Evolutionary conservation across 1,284 basidiomycete species (phyloP), one percentile per base, ranked within the genome.

Genomic region (Ustilago trichophora): DNA sequence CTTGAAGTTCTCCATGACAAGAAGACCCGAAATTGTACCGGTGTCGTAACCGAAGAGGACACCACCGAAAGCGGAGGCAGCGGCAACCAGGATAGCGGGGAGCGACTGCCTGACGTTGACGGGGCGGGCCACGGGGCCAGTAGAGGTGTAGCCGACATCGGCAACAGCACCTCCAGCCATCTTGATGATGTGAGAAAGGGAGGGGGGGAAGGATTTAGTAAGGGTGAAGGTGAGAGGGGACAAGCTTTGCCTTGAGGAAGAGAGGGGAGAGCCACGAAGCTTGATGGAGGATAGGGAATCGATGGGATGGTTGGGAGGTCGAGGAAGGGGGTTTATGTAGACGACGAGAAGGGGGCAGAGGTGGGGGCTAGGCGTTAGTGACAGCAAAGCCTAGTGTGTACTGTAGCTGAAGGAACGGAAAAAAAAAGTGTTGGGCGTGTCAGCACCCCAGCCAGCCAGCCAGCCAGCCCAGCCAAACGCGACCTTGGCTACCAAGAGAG

Each of bases 41-140:
- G 72, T 69, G 64, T 70, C 67, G 37, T 67, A 67, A 55, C 70
- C 85, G 81, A 85, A 93, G 75, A 93, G 88, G 83, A 93, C 90
- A 85, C 91, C 91, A 81, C 88, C 91, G 79, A 93, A 92, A 51
- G 90, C 89, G 40, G 91, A 91, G 76, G 93, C 92, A 51, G 84
- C 83, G 66, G 85, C 84, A 78, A 85, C 77, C 38, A 56, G 45
- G 50, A 72, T 75, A 51, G 72, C 73, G 21, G 72, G 72, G n/a
- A 75, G 44, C 32, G 70, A 54, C 57, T 73, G 65, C 47, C 50
- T 49, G 35, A 70, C 57, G 33, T 24, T 65, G 43, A 49, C 68
- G 46, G 66, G 76, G 57, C 51, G 63, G 68, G 60, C 62, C 25
- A 70, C 76, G 55, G 70, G 72, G 58, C 43, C 67, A 32, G 59